Conservation (phyloP, 768 basidiomycete species). For the Russula brevipes region DNA sequence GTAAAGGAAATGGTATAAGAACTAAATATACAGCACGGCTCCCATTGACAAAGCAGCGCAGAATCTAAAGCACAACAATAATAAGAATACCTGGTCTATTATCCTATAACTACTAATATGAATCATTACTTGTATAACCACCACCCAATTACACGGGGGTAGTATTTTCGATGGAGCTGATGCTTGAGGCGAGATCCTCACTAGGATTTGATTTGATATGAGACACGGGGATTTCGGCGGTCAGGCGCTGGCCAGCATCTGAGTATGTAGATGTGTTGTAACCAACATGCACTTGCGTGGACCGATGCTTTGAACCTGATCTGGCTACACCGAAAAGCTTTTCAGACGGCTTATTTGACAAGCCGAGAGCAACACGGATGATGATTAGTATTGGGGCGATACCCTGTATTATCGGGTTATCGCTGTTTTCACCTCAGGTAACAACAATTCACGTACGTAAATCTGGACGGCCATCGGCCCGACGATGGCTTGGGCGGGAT, state of each 20-base stretch:
- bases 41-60: no score
- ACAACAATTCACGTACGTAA: conserved; percentile 32
- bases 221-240: neutral
- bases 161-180: neutral
- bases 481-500: conserved; percentile 36
- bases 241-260: neutral
- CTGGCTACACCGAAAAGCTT: neutral
- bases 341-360: neutral
- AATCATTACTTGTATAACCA: no score
- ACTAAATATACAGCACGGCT: no score
- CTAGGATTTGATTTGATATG: neutral
- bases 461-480: conserved; percentile 38
- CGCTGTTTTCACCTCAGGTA: neutral
- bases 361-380: conserved; percentile 15
- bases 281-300: neutral
- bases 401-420: conserved; percentile 1
- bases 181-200: neutral
- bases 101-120: no score
- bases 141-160: neutral
- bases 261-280: neutral
- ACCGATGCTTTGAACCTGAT: neutral
- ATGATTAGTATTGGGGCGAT: conserved; percentile 14
- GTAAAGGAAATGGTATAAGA: no score
- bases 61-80: no score
- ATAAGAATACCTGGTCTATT: no score